phyloP scores from a whole-genome alignment of 164 flowering plant genomes.

The Tinospora cordifolia region DNA sequence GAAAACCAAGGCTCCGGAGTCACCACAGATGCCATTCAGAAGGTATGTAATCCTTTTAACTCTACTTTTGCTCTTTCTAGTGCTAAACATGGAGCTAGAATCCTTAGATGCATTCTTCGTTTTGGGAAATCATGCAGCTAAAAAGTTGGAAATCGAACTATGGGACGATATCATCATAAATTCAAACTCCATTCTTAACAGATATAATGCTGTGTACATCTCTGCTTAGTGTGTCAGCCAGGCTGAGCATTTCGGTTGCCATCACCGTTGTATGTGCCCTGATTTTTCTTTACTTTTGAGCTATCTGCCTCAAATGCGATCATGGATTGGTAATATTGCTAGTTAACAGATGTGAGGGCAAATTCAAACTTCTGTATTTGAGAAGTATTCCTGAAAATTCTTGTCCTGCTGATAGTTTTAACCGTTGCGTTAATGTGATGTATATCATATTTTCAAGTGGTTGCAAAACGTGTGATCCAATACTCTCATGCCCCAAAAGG shows the following conservation, averaged over 20 bases:
- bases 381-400: too few species aligned
- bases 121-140: constrained; percentile 26
- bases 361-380: too few species aligned
- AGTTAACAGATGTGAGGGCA: too few species aligned
- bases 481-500: too few species aligned
- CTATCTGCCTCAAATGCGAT: too few species aligned
- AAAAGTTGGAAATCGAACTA: constrained; percentile 26
- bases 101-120: not conserved
- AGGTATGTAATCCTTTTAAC: constrained; percentile 25
- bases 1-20: constrained; percentile 23
- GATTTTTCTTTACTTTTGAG: too few species aligned
- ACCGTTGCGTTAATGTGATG: too few species aligned
- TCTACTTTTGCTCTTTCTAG: not conserved
- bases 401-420: too few species aligned
- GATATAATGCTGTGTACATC: not conserved
- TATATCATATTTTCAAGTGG: too few species aligned
- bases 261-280: too few species aligned
- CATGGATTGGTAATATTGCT: too few species aligned
- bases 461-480: too few species aligned
- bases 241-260: not conserved
- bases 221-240: not conserved
- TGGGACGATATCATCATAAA: constrained; percentile 11
- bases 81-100: not conserved
- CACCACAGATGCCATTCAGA: constrained; percentile 21
- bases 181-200: not conserved